These are phyloP conservation scores for Hyaloscypha bicolor DNA, from an alignment of 495 filamentous ascomycete species.

Conservation along the genomic window DNA sequence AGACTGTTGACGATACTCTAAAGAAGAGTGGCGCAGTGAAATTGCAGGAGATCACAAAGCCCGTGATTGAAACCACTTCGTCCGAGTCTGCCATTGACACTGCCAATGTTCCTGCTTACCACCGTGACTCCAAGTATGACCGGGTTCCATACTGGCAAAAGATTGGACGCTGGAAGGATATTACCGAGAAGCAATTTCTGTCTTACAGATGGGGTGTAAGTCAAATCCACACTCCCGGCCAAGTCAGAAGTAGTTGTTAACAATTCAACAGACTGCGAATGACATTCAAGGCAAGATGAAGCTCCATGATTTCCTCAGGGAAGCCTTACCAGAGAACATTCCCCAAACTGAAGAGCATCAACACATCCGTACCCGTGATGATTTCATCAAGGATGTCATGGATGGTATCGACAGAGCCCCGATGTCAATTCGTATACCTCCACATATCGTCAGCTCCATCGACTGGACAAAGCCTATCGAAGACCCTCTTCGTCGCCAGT, in stretches of 20 bases:
- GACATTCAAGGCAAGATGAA: conserved; percentile 41
- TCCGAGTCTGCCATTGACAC: background rate
- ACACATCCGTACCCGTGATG: conserved; percentile 45
- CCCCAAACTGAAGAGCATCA: conserved; percentile 35
- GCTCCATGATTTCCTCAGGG: conserved; percentile 45
- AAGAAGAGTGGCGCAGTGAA: background rate
- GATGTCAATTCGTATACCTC: conserved; percentile 58
- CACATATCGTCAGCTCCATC: conserved; percentile 54
- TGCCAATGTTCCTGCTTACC: conserved; percentile 2
- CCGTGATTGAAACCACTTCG: background rate
- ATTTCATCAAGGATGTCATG: conserved; percentile 54
- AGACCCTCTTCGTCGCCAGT: conserved; percentile 57
- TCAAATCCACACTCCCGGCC: conserved; percentile 2
- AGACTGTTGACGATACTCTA: background rate
- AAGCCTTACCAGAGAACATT: conserved; percentile 47
- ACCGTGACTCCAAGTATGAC: conserved; percentile 17
- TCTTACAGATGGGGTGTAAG: conserved; percentile 52
- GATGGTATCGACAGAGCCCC: conserved; percentile 49
- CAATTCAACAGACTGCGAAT: conserved; percentile 37
- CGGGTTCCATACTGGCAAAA: conserved; percentile 43
- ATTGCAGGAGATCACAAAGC: background rate
- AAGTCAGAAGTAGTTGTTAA: background rate
- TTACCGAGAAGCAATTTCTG: conserved; percentile 46
- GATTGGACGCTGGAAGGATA: conserved; percentile 45
- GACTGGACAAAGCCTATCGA: conserved; percentile 57